Conservation (phyloP, 2,329 filamentous ascomycete genomes). For the Scytalidium sp. region DNA sequence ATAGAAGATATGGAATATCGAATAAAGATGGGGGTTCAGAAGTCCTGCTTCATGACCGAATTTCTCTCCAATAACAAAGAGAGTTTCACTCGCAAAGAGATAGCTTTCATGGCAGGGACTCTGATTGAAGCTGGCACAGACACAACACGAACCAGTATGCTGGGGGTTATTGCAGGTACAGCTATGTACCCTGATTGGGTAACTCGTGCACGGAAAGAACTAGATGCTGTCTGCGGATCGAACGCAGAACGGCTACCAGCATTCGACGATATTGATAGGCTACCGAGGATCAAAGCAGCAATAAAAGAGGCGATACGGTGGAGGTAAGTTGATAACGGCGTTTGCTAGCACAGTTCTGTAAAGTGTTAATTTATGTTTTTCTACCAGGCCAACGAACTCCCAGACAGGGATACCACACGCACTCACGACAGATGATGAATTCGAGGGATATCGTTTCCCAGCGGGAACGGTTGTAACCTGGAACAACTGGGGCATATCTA, state of each 20-base stretch:
- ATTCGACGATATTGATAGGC: slow-evolving; percentile 23
- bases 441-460: slow-evolving; percentile 31
- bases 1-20: too few relatives aligned
- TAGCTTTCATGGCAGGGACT: too few relatives aligned
- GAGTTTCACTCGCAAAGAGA: too few relatives aligned
- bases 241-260: slow-evolving; percentile 2
- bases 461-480: slow-evolving; percentile 39
- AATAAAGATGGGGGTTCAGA: too few relatives aligned
- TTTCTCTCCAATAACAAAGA: too few relatives aligned
- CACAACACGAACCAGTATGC: too few relatives aligned
- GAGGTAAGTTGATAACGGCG: slow-evolving; percentile 48
- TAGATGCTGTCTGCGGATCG: slow-evolving; percentile 42
- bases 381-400: slow-evolving; percentile 32
- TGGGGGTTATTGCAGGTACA: too few relatives aligned
- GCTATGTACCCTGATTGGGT: too few relatives aligned
- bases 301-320: slow-evolving; percentile 27
- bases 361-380: too few relatives aligned
- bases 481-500: slow-evolving; percentile 35
- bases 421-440: background rate
- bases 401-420: background rate
- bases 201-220: slow-evolving; percentile 35
- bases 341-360: too few relatives aligned
- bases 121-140: too few relatives aligned
- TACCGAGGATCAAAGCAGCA: slow-evolving; percentile 25
- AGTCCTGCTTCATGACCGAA: too few relatives aligned